Evolutionary conservation across 768 basidiomycete species (phyloP).

Genomic region (Aureoboletus auriporus): DNA sequence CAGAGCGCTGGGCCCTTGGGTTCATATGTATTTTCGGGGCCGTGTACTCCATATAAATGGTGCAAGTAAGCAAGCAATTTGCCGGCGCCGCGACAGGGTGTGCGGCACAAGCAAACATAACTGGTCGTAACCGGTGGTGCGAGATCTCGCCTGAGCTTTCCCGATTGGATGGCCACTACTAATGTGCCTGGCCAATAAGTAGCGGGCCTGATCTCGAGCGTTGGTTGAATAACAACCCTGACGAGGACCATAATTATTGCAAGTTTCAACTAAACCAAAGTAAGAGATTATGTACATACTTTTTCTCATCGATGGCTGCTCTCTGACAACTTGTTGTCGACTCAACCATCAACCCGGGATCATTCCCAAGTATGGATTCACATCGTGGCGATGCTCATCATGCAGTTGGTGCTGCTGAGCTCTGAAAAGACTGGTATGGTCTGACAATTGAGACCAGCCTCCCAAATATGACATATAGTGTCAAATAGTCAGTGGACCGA

Average conservation of each 20-base stretch:
- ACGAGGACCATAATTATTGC: conserved; percentile 13
- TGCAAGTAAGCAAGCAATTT: conserved; percentile 24
- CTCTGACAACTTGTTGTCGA: conserved; percentile 13
- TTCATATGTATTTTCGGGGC: conserved; percentile 35
- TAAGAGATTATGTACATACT: conserved; percentile 17
- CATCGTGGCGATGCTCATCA: conserved; percentile 25
- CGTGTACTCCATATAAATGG: conserved; percentile 26
- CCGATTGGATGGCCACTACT: conserved; percentile 20
- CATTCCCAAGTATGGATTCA: conserved; percentile 11
- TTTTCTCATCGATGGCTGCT: conserved; percentile 17
- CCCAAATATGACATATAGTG: conserved; percentile 2
- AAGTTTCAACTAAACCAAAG: conserved; percentile 29
- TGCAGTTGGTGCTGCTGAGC: conserved; percentile 13
- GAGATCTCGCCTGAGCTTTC: conserved; percentile 28
- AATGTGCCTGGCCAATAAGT: conserved; percentile 26
- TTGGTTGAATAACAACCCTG: conserved; percentile 25
- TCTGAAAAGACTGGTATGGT: neutral
- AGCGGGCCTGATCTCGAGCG: conserved; percentile 26
- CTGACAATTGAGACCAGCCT: conserved; percentile 20
- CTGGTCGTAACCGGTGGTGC: conserved; percentile 24
- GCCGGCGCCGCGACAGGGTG: conserved; percentile 31
- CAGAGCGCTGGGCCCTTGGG: conserved; percentile 14
- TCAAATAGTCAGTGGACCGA: neutral
- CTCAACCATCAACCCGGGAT: conserved; percentile 18
- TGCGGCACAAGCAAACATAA: conserved; percentile 28